phyloP scores from a whole-genome alignment of 768 basidiomycete species.

The Tulasnella calospora region DNA sequence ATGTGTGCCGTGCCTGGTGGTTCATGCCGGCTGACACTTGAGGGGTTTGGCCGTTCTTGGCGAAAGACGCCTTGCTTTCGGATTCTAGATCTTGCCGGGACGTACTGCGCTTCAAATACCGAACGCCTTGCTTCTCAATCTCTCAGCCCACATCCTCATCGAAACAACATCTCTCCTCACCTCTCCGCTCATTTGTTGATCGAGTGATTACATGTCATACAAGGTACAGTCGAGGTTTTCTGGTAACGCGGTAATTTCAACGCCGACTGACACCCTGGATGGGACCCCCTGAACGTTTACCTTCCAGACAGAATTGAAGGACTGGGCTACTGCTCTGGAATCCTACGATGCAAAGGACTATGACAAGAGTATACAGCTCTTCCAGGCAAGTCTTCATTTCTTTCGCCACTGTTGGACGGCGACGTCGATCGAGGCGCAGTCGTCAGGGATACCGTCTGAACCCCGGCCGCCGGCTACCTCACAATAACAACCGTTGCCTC shows the following conservation, averaged over 20 bases:
- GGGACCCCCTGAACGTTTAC: not conserved
- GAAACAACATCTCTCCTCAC: not conserved
- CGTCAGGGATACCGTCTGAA: not conserved
- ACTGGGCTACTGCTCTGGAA: conserved; percentile 80
- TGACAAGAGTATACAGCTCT: conserved; percentile 65
- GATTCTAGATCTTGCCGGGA: not conserved
- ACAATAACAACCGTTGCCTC: not conserved
- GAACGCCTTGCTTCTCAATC: not conserved
- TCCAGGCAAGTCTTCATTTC: conserved; percentile 54
- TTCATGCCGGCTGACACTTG: not conserved
- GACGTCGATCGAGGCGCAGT: not conserved
- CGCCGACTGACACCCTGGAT: not conserved
- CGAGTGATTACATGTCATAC: not conserved
- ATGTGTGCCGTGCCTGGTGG: not conserved
- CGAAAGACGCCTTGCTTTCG: not conserved
- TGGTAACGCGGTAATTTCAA: not conserved
- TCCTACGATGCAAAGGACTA: conserved; percentile 86
- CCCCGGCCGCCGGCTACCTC: not conserved
- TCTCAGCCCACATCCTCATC: not conserved
- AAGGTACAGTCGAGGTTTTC: not conserved
- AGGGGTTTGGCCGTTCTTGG: not conserved
- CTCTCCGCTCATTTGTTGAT: not conserved
- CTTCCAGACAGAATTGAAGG: conserved; percentile 57
- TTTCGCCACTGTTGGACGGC: not conserved
- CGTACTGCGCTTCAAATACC: not conserved